Evolutionary conservation across 495 filamentous ascomycete genomes (phyloP).

Genomic region (Neohortaea acidophila): DNA sequence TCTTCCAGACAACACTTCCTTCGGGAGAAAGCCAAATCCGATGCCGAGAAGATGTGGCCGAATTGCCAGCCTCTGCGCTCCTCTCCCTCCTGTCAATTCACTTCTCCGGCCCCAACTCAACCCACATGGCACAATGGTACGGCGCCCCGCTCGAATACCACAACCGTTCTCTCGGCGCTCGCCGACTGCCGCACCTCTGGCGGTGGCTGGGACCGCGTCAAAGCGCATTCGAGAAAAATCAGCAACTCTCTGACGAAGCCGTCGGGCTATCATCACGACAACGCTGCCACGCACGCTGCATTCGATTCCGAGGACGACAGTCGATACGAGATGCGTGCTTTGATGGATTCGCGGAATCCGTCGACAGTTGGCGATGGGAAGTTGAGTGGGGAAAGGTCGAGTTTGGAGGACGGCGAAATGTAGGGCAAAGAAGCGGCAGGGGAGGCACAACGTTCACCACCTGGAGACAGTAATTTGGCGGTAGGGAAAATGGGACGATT

Average conservation of each 20-base stretch:
- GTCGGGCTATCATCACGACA: too few relatives aligned
- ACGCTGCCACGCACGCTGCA: too few relatives aligned
- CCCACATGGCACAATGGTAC: too few relatives aligned
- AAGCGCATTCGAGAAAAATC: conserved; percentile 10
- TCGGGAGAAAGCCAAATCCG: conserved; percentile 22
- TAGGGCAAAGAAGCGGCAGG: too few relatives aligned
- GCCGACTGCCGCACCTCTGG: background rate
- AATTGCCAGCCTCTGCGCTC: conserved; percentile 15
- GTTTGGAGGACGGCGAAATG: too few relatives aligned
- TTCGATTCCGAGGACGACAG: conserved; percentile 4
- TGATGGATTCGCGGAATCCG: conserved; percentile 14
- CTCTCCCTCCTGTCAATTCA: conserved; percentile 13
- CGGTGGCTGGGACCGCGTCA: conserved; percentile 2
- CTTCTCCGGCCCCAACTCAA: background rate
- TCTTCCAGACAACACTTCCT: conserved; percentile 17
- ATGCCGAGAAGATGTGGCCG: conserved; percentile 16
- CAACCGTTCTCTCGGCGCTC: too few relatives aligned
- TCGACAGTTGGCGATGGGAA: conserved; percentile 5
- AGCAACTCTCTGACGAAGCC: conserved; percentile 8
- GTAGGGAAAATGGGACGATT: too few relatives aligned
- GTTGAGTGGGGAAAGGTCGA: conserved; percentile 11
- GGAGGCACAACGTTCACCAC: too few relatives aligned
- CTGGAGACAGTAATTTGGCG: too few relatives aligned
- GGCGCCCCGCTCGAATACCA: too few relatives aligned
- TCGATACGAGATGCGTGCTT: conserved; percentile 14